Base-by-base conservation (phyloP, 2,329 filamentous ascomycete species). In the Colletotrichum navitas region DNA sequence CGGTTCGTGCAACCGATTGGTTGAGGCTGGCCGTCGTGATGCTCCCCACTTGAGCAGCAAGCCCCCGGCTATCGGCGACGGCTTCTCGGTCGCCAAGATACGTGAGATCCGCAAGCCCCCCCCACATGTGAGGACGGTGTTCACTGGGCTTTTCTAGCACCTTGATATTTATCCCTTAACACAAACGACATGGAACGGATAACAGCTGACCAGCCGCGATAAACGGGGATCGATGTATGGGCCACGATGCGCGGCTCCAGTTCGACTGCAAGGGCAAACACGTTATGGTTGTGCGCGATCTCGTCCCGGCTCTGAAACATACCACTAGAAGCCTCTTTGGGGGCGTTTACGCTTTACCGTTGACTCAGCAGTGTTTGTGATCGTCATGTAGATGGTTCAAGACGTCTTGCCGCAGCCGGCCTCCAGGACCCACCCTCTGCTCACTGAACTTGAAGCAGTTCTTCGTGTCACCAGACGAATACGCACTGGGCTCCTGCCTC, bases 391-490 rank as follows among this genome's bases (percentile, higher is more conserved):
- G 36, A 39, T 39, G 12, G 36, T 12, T 39, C 56, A 72, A 63
- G 80, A 78, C 1, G 82, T 75, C 43, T 75, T 79, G 34, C 34
- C 7, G 73, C n/a, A 43, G 49, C 80, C 74, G 16, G 36, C 76
- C 12, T 60, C 4, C 1, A 39, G n/a, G n/a, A n/a, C n/a, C n/a
- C n/a, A n/a, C n/a, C n/a, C n/a, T n/a, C n/a, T n/a, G n/a, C n/a
- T n/a, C n/a, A n/a, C n/a, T n/a, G n/a, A n/a, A n/a, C n/a, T n/a
- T n/a, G n/a, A n/a, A n/a, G n/a, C n/a, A n/a, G n/a, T n/a, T n/a
- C n/a, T n/a, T n/a, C n/a, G n/a, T n/a, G n/a, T n/a, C n/a, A n/a
- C n/a, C n/a, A n/a, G n/a, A n/a, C n/a, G n/a, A n/a, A n/a, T n/a
- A n/a, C n/a, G n/a, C n/a, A n/a, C n/a, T n/a, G n/a, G n/a, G n/a